Conservation (phyloP, 2,329 filamentous ascomycete species). For the Huntiella abstrusa region DNA sequence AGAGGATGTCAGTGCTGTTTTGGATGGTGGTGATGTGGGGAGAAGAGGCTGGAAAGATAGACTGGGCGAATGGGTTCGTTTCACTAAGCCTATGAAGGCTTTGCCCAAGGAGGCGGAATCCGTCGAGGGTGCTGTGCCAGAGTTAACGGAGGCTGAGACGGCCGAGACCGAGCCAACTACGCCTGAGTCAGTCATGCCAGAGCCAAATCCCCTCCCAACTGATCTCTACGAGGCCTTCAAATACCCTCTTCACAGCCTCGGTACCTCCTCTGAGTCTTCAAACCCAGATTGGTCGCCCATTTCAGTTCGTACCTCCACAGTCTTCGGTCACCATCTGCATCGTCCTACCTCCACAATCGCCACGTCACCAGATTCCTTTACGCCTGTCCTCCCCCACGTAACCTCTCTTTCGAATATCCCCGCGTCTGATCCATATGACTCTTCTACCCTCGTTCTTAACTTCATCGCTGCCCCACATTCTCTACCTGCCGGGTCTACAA, state of each 20-base stretch:
- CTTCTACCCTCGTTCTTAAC: slow-evolving; percentile 4
- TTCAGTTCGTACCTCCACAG: slow-evolving; percentile 19
- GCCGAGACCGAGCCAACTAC: neutral
- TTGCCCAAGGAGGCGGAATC: neutral
- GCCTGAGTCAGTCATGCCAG: neutral
- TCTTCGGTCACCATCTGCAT: slow-evolving; percentile 34
- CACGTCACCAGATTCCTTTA: slow-evolving; percentile 16
- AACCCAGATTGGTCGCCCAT: slow-evolving; percentile 8
- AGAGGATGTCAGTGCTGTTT: neutral
- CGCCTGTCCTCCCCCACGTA: slow-evolving; percentile 29
- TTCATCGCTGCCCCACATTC: slow-evolving; percentile 9
- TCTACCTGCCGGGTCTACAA: slow-evolving; percentile 11
- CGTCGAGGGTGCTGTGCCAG: neutral
- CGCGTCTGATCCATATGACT: slow-evolving; percentile 11
- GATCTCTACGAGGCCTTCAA: slow-evolving; percentile 5
- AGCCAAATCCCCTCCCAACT: neutral
- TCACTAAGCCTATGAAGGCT: slow-evolving; percentile 3
- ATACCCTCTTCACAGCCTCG: slow-evolving; percentile 3
- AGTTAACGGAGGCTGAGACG: neutral
- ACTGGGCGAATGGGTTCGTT: slow-evolving; percentile 7
- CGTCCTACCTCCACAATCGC: slow-evolving; percentile 1
- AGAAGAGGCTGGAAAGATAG: slow-evolving; percentile 8
- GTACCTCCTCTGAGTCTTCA: neutral
- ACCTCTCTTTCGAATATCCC: slow-evolving; percentile 22
- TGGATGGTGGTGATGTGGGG: slow-evolving; percentile 5